A percentile compares a stretch with the other conserved stretches of the same genome.
These are phyloP conservation scores for Chaetomium sp. DNA, from an alignment of 2,329 filamentous ascomycete genomes.

Conservation along the genomic window DNA sequence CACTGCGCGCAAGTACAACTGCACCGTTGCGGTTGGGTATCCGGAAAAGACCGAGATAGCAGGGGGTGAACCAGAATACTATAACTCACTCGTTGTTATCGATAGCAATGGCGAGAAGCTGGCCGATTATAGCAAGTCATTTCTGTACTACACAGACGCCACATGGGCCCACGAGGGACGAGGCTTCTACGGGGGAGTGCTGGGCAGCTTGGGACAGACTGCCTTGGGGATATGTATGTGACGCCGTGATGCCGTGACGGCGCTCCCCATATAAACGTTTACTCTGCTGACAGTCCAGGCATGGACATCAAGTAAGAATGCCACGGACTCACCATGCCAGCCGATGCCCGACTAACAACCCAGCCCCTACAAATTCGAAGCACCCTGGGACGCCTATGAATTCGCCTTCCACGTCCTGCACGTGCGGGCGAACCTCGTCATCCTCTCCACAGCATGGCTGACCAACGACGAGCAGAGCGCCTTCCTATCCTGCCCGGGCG, in stretches of 20 bases:
- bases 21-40: constrained; percentile 71
- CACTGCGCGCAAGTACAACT: constrained; percentile 66
- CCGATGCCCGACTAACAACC: constrained; percentile 13
- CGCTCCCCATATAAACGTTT: neutral
- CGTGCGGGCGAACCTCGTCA: constrained; percentile 59
- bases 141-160: constrained; percentile 62
- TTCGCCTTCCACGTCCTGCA: constrained; percentile 59
- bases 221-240: constrained; percentile 58
- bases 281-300: constrained; percentile 35
- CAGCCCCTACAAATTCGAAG: constrained; percentile 55
- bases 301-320: constrained; percentile 64
- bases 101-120: constrained; percentile 60
- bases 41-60: constrained; percentile 64
- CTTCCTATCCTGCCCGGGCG: constrained; percentile 45
- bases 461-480: constrained; percentile 51
- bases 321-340: neutral
- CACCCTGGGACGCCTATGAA: constrained; percentile 50
- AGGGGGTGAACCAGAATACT: constrained; percentile 46
- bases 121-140: constrained; percentile 62
- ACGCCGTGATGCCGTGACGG: neutral
- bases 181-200: constrained; percentile 52
- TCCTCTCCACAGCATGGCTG: constrained; percentile 69
- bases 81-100: constrained; percentile 59
- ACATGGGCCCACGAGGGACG: constrained; percentile 61
- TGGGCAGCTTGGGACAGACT: constrained; percentile 54